Evolutionary conservation across 148 eudicot genomes (phyloP), one percentile per base, ranked within the genome.

Genomic region (Amaranthus palmeri): DNA sequence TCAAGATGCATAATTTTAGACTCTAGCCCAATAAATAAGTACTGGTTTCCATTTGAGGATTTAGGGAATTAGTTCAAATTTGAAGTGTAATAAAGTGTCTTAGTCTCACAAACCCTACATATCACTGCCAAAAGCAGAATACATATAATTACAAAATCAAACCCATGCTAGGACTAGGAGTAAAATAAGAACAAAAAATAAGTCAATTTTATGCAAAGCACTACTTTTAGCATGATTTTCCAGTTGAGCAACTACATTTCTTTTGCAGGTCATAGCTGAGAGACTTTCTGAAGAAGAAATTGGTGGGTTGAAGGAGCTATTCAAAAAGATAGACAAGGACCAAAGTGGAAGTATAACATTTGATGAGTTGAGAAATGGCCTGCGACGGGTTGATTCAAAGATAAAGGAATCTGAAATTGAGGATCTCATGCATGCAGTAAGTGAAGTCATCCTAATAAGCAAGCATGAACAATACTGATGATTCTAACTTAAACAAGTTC

Each of bases 251-350:
- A 71, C 40, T 52, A 71, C 17, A 36, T 52, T 50, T 59, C 12
- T 41, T 55, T 49, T 76, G 41, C 82, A 91, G 96, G 96, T 91
- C 74, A 88, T 91, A 65, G 96, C 96, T 54, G 91, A 91, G 65
- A 84, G 83, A 72, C 91, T 91, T 13, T 91, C 93, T 45, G 93
- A 91, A 83, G 96, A 91, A 81, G 96, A 91, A 72, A 91, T 91
- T 25, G 96, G 93, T 11, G 96, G 96, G 4, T 58, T 91, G 71
- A 85, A 88, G 59, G 91, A 91, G 85, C 81, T 91, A 68, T 91
- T 91, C 68, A 86, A 73, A 53, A 88, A 77, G 85, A 81, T 90
- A 57, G 96, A 90, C 69, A 80, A 85, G 44, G 96, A 90, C 74
- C 80, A 80, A 57, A 90, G 89, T 68, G 96, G 96, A 57, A 78